Evolutionary conservation across 139 green algal genomes (phyloP), one percentile per base, ranked within the genome.

Genomic region (Chlorella sp.): DNA sequence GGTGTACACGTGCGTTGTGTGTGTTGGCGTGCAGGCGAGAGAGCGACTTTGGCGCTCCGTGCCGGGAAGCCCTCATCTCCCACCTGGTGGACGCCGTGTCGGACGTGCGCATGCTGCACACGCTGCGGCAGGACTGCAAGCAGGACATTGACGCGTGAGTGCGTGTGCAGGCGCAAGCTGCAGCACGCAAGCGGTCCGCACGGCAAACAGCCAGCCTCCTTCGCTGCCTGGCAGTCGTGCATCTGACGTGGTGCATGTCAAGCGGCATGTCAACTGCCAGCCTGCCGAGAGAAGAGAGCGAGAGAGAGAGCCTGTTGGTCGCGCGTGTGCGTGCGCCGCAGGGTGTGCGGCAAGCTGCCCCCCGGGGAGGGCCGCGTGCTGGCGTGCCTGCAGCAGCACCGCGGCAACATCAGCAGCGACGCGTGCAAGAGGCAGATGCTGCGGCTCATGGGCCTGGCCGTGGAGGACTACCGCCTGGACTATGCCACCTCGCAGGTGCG

Each of bases 401-500:
- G 63, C 50, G 49, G 36, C 5, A 36, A 66, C 42, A 69, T 69
- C 63, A 5, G 4, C 14, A 32, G 32, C 31, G 31, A 69, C 6
- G 30, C 23, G 65, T 86, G 80, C 70, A 65, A 76, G 70, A 26
- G 36, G n/a, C 76, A 82, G 76, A 67, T 86, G 66, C 62, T 86
- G 35, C 70, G 80, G 42, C 67, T 86, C 69, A 49, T 77, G 70
- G 80, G 80, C 59, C 67, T 83, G 35, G 70, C 73, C 14, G 80
- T 77, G 29, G 76, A 85, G 55, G 82, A 87, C 75, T 77, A 80
- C 59, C 42, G 78, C 0, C 31, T 83, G 62, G 76, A 87, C 69
- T 74, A 62, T 26, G 1, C 23, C n/a, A 24, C 73, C 5, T 24
- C 31, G 24, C 31, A 75, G 78, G 70, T 77, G 62, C 10, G 42